Percentiles rank a stretch among this genome's conserved stretches.
These are phyloP conservation scores for Melanopsichium pennsylvanicum DNA, from an alignment of 1,284 basidiomycete genomes.

Conservation along the genomic window DNA sequence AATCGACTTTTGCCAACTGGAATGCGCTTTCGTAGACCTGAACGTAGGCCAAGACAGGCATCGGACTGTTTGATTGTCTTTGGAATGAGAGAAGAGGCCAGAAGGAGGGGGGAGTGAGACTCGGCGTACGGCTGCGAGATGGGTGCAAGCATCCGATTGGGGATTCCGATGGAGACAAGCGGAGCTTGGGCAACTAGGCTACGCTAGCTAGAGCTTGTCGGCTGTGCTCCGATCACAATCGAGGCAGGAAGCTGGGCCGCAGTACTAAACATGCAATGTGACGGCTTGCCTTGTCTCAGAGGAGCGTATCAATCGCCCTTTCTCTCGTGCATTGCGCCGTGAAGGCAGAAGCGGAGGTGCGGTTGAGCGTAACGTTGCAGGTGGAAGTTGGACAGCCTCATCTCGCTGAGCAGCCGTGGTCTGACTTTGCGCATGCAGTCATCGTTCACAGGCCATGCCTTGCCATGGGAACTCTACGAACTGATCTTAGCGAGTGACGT, in stretches of 20 bases:
- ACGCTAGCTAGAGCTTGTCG: background rate
- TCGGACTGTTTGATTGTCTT: no score
- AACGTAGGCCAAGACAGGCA: no score
- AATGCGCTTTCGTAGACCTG: no score
- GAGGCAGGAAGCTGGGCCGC: background rate
- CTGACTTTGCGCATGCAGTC: constrained; percentile 8
- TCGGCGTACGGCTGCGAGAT: background rate
- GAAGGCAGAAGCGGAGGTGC: constrained; percentile 1
- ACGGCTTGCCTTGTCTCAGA: constrained; percentile 4
- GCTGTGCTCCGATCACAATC: constrained; percentile 8
- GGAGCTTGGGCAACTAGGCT: background rate
- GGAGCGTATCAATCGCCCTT: background rate
- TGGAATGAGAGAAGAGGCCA: no score
- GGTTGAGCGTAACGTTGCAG: no score
- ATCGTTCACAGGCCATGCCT: background rate
- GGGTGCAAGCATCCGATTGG: background rate
- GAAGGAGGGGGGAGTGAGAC: background rate
- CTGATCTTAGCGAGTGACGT: no score
- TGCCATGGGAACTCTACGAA: background rate
- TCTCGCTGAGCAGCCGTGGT: background rate
- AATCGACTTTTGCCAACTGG: no score
- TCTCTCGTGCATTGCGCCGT: background rate
- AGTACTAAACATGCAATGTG: constrained; percentile 12
- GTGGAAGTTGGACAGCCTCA: background rate
- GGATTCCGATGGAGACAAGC: constrained; percentile 1